Base-by-base conservation (phyloP, 805 yeast genomes). In the Ogataea methylovora region DNA sequence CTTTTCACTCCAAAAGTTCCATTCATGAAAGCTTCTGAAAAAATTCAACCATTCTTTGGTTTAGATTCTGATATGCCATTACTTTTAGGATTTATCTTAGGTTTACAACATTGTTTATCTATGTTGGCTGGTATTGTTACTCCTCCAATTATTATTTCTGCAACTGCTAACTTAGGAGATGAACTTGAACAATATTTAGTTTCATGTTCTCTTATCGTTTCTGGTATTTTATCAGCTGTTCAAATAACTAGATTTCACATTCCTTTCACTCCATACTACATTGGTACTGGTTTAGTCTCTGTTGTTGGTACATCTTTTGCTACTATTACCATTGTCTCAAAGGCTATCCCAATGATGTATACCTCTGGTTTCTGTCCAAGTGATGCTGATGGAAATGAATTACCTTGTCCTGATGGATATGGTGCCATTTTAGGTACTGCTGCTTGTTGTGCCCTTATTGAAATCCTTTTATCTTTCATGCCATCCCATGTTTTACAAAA, bases 221-320 rank as follows among this genome's bases (percentile, higher is more conserved):
- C 83, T 15, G 87, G 84, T 15, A 47, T 85, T 24, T 64, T 86
- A 37, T 81, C 95, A 0, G 46, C 71, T 18, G 60, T 88, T 44
- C 94, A 84, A 52, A 81, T 87, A 51, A 79, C 94, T 8, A 71
- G 95, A 40, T 77, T 87, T 61, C 84, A 78, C 48, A 73, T 87
- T 37, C 77, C 69, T 13, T 71, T 69, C 32, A 85, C 95, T 3
- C 78, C 75, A 19, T 84, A 80, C 58, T 84, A 70, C 50, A 55
- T 87, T 16, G 97, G 96, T 23, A 85, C 96, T 0, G 97, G 97
- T 24, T 60, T 86, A 48, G 67, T 88, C 31, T 83, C 94, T 9
- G 95, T 87, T 26, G 94, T 86, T 15, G 97, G 96, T 45, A 84
- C 94, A 10, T 80, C 94, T 1, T 87, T 87, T 56, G 85, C 94